A percentile compares a stretch with the other conserved stretches of the same genome.
phyloP scores from a whole-genome alignment of 768 basidiomycete genomes.

The Russula olivacea region DNA sequence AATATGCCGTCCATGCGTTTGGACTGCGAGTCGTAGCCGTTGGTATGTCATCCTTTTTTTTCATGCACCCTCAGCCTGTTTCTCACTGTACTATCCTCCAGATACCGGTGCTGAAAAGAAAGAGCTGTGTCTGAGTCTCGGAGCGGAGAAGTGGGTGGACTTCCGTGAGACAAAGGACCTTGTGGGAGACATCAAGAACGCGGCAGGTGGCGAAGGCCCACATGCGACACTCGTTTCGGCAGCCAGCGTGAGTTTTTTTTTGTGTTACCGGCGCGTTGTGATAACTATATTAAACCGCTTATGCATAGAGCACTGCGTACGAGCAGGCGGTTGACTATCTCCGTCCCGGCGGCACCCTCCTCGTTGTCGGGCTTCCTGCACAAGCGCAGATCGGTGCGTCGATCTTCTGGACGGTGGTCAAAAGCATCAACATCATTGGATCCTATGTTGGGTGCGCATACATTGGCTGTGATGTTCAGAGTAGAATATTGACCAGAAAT shows the following conservation, averaged over 20 bases:
- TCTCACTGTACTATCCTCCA: conserved; percentile 24
- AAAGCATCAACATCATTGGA: conserved; percentile 53
- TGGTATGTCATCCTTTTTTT: conserved; percentile 32
- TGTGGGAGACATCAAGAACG: conserved; percentile 54
- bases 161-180: conserved; percentile 64
- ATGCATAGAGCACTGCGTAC: conserved; percentile 33
- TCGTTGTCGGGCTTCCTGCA: conserved; percentile 72
- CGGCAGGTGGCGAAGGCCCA: conserved; percentile 63
- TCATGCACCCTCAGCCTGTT: neutral
- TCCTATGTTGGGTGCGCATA: conserved; percentile 34
- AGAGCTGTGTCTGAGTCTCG: conserved; percentile 52
- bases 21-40: conserved; percentile 78
- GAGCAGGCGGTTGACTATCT: conserved; percentile 68
- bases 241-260: conserved; percentile 36
- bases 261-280: conserved; percentile 25
- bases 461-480: too few species aligned
- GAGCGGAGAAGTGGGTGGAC: conserved; percentile 76
- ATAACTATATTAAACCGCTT: conserved; percentile 24
- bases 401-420: conserved; percentile 68
- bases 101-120: conserved; percentile 74
- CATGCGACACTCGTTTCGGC: conserved; percentile 64
- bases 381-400: conserved; percentile 49
- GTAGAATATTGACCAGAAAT: neutral
- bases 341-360: conserved; percentile 62
- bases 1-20: conserved; percentile 66